Percentiles rank a stretch among this genome's conserved stretches.
phyloP scores from a whole-genome alignment of 148 eudicot species.

The Drosera capensis region DNA sequence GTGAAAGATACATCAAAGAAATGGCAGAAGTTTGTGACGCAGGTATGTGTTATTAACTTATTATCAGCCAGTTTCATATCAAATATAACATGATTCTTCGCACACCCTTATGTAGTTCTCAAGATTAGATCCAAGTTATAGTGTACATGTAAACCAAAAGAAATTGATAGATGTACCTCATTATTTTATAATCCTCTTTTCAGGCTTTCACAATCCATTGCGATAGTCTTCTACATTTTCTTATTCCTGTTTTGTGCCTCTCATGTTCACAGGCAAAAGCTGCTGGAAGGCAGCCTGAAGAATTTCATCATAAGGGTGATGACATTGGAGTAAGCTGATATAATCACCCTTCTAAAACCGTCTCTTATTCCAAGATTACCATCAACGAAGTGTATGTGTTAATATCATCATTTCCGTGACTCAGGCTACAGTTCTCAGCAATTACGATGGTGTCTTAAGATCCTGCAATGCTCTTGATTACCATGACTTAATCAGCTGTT shows the following conservation, averaged over 20 bases:
- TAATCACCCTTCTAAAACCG: conserved; percentile 4
- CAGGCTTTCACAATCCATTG: too few species aligned
- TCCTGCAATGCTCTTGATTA: conserved; percentile 91
- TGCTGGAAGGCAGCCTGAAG: conserved; percentile 63
- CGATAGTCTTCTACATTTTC: too few species aligned
- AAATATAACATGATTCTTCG: background rate
- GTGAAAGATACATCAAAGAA: conserved; percentile 78
- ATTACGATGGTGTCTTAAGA: conserved; percentile 48
- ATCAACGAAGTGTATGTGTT: background rate
- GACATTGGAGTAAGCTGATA: conserved; percentile 42
- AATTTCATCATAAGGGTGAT: conserved; percentile 36
- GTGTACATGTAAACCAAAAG: too few species aligned
- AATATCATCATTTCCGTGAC: conserved; percentile 6
- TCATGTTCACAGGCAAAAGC: conserved; percentile 61
- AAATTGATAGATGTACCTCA: too few species aligned
- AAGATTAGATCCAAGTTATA: background rate
- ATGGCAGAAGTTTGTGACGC: conserved; percentile 83
- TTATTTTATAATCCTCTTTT: background rate
- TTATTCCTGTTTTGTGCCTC: background rate
- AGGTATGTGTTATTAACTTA: conserved; percentile 25
- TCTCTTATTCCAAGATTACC: conserved; percentile 1
- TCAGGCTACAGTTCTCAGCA: conserved; percentile 58
- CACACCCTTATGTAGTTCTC: background rate
- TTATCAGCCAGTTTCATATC: background rate
- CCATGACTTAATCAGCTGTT: conserved; percentile 76